A percentile compares a stretch with the other conserved stretches of the same genome.
phyloP scores from a whole-genome alignment of 768 basidiomycete species.

The Auricularia sp. region DNA sequence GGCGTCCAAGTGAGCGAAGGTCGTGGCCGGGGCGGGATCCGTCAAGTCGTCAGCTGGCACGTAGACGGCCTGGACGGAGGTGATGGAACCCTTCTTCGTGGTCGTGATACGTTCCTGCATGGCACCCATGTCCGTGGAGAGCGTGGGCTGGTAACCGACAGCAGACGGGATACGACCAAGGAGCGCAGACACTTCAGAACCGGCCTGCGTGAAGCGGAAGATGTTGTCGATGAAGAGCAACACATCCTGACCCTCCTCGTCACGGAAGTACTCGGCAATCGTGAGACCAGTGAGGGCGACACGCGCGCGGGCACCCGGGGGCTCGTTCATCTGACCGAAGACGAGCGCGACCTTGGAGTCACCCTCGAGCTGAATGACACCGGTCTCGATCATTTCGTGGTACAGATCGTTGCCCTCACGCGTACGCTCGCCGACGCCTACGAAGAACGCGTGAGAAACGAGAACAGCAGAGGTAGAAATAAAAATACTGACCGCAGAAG shows the following conservation, averaged over 20 bases:
- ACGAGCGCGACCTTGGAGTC: slow-evolving; percentile 99
- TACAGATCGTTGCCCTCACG: slow-evolving; percentile 99
- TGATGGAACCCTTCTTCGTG: slow-evolving; percentile 99
- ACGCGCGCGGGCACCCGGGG: slow-evolving; percentile 99
- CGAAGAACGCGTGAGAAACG: slow-evolving; percentile 8
- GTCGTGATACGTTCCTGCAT: slow-evolving; percentile 99
- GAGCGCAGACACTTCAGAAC: slow-evolving; percentile 99
- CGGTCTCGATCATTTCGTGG: slow-evolving; percentile 99
- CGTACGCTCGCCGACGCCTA: slow-evolving; percentile 99
- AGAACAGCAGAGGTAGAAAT: not conserved
- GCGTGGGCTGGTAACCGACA: slow-evolving; percentile 99
- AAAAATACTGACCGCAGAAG: slow-evolving; percentile 67
- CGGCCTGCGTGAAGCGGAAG: slow-evolving; percentile 99
- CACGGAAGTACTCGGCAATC: slow-evolving; percentile 99
- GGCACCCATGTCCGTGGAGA: slow-evolving; percentile 99
- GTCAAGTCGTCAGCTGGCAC: slow-evolving; percentile 99
- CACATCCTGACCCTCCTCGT: slow-evolving; percentile 99
- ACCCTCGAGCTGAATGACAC: slow-evolving; percentile 99
- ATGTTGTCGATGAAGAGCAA: slow-evolving; percentile 99
- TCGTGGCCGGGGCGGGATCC: slow-evolving; percentile 98
- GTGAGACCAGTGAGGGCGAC: slow-evolving; percentile 98
- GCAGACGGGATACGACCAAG: slow-evolving; percentile 99
- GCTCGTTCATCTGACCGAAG: slow-evolving; percentile 99
- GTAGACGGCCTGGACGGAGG: slow-evolving; percentile 99
- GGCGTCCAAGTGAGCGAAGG: slow-evolving; percentile 99